Base-by-base conservation (phyloP, 768 basidiomycete genomes). In the Cytidiella melzeri region DNA sequence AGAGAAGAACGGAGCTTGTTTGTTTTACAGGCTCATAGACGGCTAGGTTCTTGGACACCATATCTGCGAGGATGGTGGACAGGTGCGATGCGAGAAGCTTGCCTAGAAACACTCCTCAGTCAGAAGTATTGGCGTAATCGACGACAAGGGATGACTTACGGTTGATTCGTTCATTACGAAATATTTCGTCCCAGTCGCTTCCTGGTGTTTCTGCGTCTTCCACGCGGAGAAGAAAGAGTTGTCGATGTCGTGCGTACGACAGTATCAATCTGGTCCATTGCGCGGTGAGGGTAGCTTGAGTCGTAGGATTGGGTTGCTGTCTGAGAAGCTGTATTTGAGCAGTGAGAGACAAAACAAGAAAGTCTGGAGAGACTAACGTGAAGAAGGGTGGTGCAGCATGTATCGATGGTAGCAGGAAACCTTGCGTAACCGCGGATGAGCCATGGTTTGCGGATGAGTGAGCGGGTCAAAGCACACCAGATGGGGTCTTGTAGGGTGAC, bases 381-480 rank as follows among this genome's bases (percentile, higher is more conserved):
- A 90, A 92, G 73, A 92, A 92, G 0, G 90, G 86, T 1, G 86
- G 85, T 12, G 81, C 81, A 30, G 88, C 80, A 62, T 92, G 90
- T 46, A 91, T 83, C 2, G 88, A 90, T 7, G 90, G 89, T 19
- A 92, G 69, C 13, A 84, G 63, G 53, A 83, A 92, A 18, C 87
- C 90, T 90, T 13, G 19, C 12, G 4, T 25, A 18, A 34, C 15
- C 9, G 30, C 30, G 15, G 30, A 34, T 34, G 9, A 34, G 45
- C 12, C 18, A 20, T 10, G 15, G 5, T 20, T 10, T 11, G 15
- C 10, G 11, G 18, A 10, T 20, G 13, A 20, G 10, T 18, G 12
- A 23, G 23, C n/a, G n/a, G 11, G 43, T 2, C 2, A 38, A 15
- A 12, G n/a, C 4, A 11, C 15, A 45, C 15, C 30, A 34, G 30